Evolutionary conservation across 2,329 filamentous ascomycete genomes (phyloP).

Genomic region (Penicillium sp.): DNA sequence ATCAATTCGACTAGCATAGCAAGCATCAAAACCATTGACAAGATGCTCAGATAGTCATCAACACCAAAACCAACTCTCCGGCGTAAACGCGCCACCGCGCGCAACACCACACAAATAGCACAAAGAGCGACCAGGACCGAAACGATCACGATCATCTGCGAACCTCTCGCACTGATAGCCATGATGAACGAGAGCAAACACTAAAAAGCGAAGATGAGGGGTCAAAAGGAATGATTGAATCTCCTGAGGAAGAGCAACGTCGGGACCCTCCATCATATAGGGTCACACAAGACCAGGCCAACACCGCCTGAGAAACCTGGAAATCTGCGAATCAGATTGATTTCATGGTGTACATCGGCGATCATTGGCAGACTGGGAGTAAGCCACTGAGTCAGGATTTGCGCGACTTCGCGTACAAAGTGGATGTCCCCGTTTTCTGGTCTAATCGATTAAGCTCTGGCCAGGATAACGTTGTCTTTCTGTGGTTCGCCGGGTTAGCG

Average conservation of each 20-base stretch:
- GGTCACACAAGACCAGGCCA: background rate
- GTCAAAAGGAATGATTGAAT: conserved; percentile 14
- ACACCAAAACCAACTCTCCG: conserved; percentile 30
- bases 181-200: conserved; percentile 18
- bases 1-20: conserved; percentile 32
- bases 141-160: conserved; percentile 32
- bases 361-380: conserved; percentile 3
- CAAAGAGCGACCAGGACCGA: conserved; percentile 31
- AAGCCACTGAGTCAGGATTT: background rate
- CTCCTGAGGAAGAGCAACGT: conserved; percentile 2
- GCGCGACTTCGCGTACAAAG: conserved; percentile 3
- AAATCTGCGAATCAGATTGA: background rate
- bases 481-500: conserved; percentile 8
- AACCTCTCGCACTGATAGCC: conserved; percentile 27
- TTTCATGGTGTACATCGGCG: background rate
- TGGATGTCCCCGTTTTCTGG: conserved; percentile 7
- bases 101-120: conserved; percentile 26
- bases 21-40: conserved; percentile 27
- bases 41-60: conserved; percentile 34
- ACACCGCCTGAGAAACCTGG: background rate
- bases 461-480: conserved; percentile 1
- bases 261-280: conserved; percentile 8
- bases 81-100: conserved; percentile 28
- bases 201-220: conserved; percentile 3
- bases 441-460: conserved; percentile 6